A percentile compares a stretch with the other conserved stretches of the same genome.
Conservation (phyloP, 2,329 filamentous ascomycete genomes). For the Tolypocladium amazonense region DNA sequence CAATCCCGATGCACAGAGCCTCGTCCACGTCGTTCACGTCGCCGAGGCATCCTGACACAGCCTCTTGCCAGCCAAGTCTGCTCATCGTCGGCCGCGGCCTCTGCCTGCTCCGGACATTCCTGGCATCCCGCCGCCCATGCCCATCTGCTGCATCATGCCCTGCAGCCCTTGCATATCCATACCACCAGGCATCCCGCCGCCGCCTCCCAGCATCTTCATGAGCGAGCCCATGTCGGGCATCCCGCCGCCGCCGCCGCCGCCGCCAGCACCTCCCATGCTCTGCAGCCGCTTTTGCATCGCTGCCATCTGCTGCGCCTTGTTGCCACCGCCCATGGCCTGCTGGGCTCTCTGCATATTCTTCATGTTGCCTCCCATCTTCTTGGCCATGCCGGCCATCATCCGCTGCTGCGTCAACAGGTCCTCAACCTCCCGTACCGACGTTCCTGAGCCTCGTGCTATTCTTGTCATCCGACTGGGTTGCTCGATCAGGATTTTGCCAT, state of each 20-base stretch:
- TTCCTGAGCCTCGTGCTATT: constrained; percentile 81
- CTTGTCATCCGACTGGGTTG: constrained; percentile 89
- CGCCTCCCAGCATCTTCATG: constrained; percentile 81
- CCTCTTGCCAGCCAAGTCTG: neutral
- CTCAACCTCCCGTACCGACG: constrained; percentile 84
- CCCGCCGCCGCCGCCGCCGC: constrained; percentile 51
- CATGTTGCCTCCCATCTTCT: constrained; percentile 97
- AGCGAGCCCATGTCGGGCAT: constrained; percentile 79
- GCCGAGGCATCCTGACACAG: no score
- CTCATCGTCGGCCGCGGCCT: neutral
- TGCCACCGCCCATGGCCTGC: constrained; percentile 79
- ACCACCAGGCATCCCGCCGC: constrained; percentile 58
- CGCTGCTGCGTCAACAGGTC: constrained; percentile 94
- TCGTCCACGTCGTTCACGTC: neutral
- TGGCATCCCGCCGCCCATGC: constrained; percentile 40
- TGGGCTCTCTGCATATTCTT: constrained; percentile 95
- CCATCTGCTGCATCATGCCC: constrained; percentile 68
- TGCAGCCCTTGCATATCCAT: constrained; percentile 52
- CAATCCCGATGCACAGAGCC: neutral
- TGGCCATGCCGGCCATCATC: constrained; percentile 99
- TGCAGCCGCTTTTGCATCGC: constrained; percentile 95
- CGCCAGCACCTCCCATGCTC: constrained; percentile 66
- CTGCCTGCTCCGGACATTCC: constrained; percentile 14
- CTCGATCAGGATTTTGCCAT: constrained; percentile 88
- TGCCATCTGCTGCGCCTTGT: constrained; percentile 86